Conservation (phyloP, 2,329 filamentous ascomycete genomes). For the Pseudogymnoascus destructans region DNA sequence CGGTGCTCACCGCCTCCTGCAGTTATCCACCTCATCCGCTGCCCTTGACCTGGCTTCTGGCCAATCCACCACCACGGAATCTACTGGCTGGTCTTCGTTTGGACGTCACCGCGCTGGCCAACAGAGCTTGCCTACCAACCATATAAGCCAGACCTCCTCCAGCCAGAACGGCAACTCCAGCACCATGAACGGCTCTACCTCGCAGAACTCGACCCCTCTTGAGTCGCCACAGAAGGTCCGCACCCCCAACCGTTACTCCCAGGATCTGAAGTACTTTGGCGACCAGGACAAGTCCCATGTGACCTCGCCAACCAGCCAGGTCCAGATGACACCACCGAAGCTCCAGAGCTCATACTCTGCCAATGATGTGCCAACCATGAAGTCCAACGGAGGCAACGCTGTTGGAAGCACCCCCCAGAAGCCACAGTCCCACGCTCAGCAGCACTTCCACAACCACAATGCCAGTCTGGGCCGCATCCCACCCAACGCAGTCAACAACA, state of each 20-base stretch:
- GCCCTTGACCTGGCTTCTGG: slow-evolving; percentile 67
- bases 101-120: slow-evolving; percentile 23
- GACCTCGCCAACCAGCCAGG: slow-evolving; percentile 34
- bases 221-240: slow-evolving; percentile 36
- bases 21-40: slow-evolving; percentile 71
- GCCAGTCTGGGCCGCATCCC: slow-evolving; percentile 71
- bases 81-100: slow-evolving; percentile 24
- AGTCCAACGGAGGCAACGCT: slow-evolving; percentile 30
- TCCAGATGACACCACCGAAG: slow-evolving; percentile 54
- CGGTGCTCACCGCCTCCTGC: slow-evolving; percentile 31
- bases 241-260: slow-evolving; percentile 42
- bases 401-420: slow-evolving; percentile 19
- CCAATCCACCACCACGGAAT: slow-evolving; percentile 50
- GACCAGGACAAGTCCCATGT: slow-evolving; percentile 23
- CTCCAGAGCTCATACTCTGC: slow-evolving; percentile 81
- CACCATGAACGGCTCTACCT: slow-evolving; percentile 23
- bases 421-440: slow-evolving; percentile 47
- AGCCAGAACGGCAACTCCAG: slow-evolving; percentile 27
- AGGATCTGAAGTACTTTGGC: slow-evolving; percentile 38
- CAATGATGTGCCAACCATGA: slow-evolving; percentile 77
- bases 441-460: slow-evolving; percentile 58
- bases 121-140: slow-evolving; percentile 32
- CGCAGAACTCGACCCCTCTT: slow-evolving; percentile 30
- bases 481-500: slow-evolving; percentile 47
- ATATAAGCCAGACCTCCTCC: slow-evolving; percentile 16